These are phyloP conservation scores for Phytopythium montanum DNA, from an alignment of 352 stramenopile genomes.

Conservation along the genomic window DNA sequence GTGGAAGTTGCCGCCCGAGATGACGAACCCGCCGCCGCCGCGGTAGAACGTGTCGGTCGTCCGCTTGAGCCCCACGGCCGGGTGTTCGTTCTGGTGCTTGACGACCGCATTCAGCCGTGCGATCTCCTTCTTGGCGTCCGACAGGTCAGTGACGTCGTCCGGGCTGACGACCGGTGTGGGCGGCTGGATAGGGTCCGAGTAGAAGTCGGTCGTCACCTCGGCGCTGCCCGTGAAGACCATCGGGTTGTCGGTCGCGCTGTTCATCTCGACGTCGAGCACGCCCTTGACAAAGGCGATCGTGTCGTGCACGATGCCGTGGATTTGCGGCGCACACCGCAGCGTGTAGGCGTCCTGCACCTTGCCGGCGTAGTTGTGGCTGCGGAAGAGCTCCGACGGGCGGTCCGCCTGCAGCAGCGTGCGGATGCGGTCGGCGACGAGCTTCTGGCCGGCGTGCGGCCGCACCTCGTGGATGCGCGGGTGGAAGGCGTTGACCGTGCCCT, in stretches of 20 bases:
- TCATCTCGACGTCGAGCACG: constrained; percentile 89
- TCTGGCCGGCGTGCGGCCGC: constrained; percentile 76
- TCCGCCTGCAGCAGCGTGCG: constrained; percentile 77
- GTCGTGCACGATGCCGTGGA: constrained; percentile 87
- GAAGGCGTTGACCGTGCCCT: constrained; percentile 87
- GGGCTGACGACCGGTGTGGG: constrained; percentile 13
- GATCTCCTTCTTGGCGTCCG: constrained; percentile 80
- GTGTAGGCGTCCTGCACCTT: constrained; percentile 91
- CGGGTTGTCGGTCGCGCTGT: constrained; percentile 88
- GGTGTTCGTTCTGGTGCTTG: constrained; percentile 42
- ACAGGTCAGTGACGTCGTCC: constrained; percentile 50
- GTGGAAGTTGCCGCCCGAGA: constrained; percentile 90
- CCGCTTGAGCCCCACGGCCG: constrained; percentile 62
- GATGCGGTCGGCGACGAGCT: constrained; percentile 73
- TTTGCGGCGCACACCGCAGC: constrained; percentile 84
- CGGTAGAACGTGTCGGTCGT: constrained; percentile 82
- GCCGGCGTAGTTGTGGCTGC: constrained; percentile 85
- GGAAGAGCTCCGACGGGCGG: constrained; percentile 79
- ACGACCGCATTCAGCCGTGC: constrained; percentile 57
- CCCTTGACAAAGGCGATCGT: constrained; percentile 84
- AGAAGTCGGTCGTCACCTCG: constrained; percentile 60
- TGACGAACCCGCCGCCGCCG: constrained; percentile 76
- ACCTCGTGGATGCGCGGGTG: constrained; percentile 86
- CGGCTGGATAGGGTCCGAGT: constrained; percentile 15
- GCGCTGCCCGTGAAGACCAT: constrained; percentile 83